Base-by-base conservation (phyloP, 192 early-diverging fungal genomes). In the Spinellus fusiger region DNA sequence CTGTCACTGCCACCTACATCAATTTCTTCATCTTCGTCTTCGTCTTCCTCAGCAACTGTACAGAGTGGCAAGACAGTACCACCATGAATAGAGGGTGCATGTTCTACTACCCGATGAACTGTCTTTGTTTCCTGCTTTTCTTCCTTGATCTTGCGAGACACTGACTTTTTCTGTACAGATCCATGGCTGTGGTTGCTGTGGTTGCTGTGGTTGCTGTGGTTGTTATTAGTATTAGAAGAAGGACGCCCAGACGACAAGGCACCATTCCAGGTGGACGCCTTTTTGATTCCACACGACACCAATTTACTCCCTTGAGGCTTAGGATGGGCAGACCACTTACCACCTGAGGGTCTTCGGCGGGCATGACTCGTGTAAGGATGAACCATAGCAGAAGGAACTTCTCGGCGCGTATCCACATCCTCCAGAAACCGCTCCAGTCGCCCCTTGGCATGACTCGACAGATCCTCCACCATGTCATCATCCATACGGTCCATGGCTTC, bases 1-100 rank as follows among this genome's bases (percentile, higher is more conserved):
- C 71, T 65, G 66, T 80, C 79, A 52, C 73, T 75, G 27, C 79
- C 79, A 62, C 79, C 79, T 59, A 80, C 77, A 35, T 77, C 76
- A 65, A 80, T 75, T 37, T 80, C 79, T 55, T 80, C 78, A 27
- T 80, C 78, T 15, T 73, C 74, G 20, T 80, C 79, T 23, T 70
- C 54, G 3, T 73, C 68, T 28, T 73, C 68, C 12, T 66, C 57
- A 7, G 64, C 56, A 3, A 61, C 32, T 33, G 63, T 29, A 20
- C 46, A 27, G 9, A 59, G 61, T 10, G 62, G 15, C 13, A 49
- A 49, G 4, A 27, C 28, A 4, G 37, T 34, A 2, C 46, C 56
- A 12, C 35, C 22, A 15, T 12, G 5, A 4, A 25, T 2, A n/a
- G 9, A 16, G 9, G 20, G 32, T 35, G 22, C 35, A 28, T 46